Conservation (phyloP, 2,329 filamentous ascomycete genomes). For the Ophiostoma quercus region DNA sequence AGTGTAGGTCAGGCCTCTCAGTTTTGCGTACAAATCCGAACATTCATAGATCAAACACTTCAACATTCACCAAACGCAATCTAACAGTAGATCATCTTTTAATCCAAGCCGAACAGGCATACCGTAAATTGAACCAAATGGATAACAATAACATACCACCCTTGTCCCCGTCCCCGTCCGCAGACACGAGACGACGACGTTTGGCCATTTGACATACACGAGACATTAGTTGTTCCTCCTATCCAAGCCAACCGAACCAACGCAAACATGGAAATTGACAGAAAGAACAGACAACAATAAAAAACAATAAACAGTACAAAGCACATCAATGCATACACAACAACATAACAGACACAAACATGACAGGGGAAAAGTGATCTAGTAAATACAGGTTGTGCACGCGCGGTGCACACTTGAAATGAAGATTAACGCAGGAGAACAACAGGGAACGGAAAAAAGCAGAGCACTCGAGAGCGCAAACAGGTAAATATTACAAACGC, state of each 20-base stretch:
- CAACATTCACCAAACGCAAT: neutral
- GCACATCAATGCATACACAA: neutral
- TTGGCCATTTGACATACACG: constrained; percentile 15
- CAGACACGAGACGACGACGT: neutral
- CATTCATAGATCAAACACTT: too few relatives aligned
- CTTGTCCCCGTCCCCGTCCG: neutral
- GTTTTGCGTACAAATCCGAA: too few relatives aligned
- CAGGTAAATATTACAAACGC: constrained; percentile 12
- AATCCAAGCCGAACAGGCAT: neutral
- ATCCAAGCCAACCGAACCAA: constrained; percentile 13
- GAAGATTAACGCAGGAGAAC: neutral
- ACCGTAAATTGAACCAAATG: neutral
- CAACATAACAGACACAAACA: neutral
- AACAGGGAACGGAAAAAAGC: too few relatives aligned
- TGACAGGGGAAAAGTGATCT: constrained; percentile 12
- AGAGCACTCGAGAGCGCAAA: neutral
- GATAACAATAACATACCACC: neutral
- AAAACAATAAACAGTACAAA: neutral
- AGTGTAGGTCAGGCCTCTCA: too few relatives aligned
- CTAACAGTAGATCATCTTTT: neutral
- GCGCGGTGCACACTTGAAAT: constrained; percentile 11
- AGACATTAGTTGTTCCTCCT: constrained; percentile 19
- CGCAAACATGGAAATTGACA: neutral
- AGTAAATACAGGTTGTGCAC: constrained; percentile 7
- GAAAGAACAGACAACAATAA: neutral